These are phyloP conservation scores for Naganishia kalamii DNA, from an alignment of 768 basidiomycete species.

Conservation along the genomic window DNA sequence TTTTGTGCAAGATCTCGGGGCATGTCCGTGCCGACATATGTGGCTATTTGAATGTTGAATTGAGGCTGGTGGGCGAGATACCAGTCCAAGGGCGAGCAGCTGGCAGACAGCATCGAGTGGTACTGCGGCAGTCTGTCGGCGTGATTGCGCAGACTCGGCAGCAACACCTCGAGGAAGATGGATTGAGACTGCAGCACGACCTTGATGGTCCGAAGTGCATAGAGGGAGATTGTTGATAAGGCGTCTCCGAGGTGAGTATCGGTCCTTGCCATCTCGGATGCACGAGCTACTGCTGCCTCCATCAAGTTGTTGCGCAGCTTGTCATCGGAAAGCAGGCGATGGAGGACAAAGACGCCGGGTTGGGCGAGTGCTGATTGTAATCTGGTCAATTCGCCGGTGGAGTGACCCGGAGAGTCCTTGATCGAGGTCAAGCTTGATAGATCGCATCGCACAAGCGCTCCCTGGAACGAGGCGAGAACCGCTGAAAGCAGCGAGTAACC, in stretches of 20 bases:
- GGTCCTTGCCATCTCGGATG: constrained; percentile 8
- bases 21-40: constrained; percentile 16
- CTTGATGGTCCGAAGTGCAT: constrained; percentile 14
- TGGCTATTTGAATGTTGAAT: constrained; percentile 15
- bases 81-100: constrained; percentile 14
- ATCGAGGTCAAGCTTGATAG: background rate
- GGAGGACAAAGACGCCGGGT: constrained; percentile 6
- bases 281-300: constrained; percentile 12
- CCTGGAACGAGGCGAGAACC: background rate
- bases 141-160: background rate
- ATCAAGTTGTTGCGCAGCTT: constrained; percentile 15
- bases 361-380: background rate
- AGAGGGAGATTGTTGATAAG: constrained; percentile 6
- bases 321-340: constrained; percentile 12
- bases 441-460: constrained; percentile 3
- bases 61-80: constrained; percentile 15
- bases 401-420: background rate
- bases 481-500: constrained; percentile 1
- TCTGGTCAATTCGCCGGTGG: background rate
- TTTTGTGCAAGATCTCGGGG: background rate
- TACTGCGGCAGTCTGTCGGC: background rate
- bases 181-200: constrained; percentile 8
- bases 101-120: background rate
- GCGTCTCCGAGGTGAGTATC: background rate
- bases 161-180: constrained; percentile 16